Base-by-base conservation (phyloP, 139 green algal species). In the Klebsormidium nitens region DNA sequence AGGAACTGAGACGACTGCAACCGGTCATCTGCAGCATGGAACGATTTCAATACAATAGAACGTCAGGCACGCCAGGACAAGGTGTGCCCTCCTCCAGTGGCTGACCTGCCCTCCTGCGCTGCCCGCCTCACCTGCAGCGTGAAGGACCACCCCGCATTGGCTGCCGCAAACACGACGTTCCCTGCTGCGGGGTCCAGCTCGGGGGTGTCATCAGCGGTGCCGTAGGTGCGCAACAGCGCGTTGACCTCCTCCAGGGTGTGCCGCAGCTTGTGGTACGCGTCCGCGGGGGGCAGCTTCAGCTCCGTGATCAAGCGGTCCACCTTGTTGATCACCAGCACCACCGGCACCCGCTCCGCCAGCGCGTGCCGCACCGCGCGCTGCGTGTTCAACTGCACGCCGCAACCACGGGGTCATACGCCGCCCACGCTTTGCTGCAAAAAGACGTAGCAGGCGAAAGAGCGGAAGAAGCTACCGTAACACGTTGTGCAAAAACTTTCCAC, bases 231-330 rank as follows among this genome's bases (percentile, higher is more conserved):
- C 46, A 55, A 23, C 23, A 55, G 46, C 23, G 64, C 58, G 75
- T 95, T 98, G 52, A 97, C 86, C 74, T 99, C 94, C 74, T 98
- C 87, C 5, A 99, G 90, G 29, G 87, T 95, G 87, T 97, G 91
- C 36, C 85, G 80, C 64, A 99, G 77, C 84, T 99, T 99, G 87
- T 95, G 85, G 78, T 99, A 99, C 0, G 94, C 94, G 72, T 99
- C 94, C n/a, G 77, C 70, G 1, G 94, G 94, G 0, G 94, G 94
- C 48, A 99, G 83, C 83, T 97, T 98, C 19, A 99, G 88, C 85
- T 99, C 94, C 6, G 85, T 90, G 59, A 98, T 96, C 23, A 99
- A 85, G 0, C 93, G 81, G 80, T 97, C 91, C 49, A 96, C 84
- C 85, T 99, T 99, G 77, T 82, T 93, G 69, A 99, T 87, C 31